Evolutionary conservation across 2,329 filamentous ascomycete species (phyloP), one percentile per base, ranked within the genome.

Genomic region (Paraphoma sp.): DNA sequence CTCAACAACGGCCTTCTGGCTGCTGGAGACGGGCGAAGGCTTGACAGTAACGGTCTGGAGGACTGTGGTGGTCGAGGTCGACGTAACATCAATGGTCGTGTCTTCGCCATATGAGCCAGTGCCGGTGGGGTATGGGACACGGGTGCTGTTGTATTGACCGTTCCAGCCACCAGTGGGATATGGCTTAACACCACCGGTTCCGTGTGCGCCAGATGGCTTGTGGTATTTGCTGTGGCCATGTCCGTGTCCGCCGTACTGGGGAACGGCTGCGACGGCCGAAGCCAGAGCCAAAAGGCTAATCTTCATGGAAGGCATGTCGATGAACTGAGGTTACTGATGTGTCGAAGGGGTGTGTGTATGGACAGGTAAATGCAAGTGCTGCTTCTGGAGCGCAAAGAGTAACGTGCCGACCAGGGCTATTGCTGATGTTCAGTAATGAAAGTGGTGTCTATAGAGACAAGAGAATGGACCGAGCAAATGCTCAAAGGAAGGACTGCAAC

Each of bases 281-380:
- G 75, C 72, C 57, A 82, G 71, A 48, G 79, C 77, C 75, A 82
- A 67, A 57, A 81, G 70, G 59, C 73, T 75, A 62, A 81, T 65
- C 63, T 77, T 73, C 59, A 72, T 72, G 54, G 67, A 67, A 59
- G 72, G 71, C 71, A 75, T 75, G 42, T 66, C 68, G 59, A 55
- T 52, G 29, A 50, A 54, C 59, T 53, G 57, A 53, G 48, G 52
- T 45, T 63, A 56, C 51, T 60, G 56, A 52, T 53, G 45, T 36
- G 53, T 51, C 8, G 53, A 38, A 58, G 51, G 33, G 48, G 38
- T 29, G 45, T 16, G 48, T 50, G 33, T 58, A 60, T 62, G 58
- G 54, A 64, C 56, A 60, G 60, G 53, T 55, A 62, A 58, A 53
- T 58, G 59, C 54, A 54, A 59, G 49, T 62, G 64, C 75, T 73